Evolutionary conservation across 805 yeast genomes (phyloP), one percentile per base, ranked within the genome.

Genomic region (Isabelozyma gotoi): DNA sequence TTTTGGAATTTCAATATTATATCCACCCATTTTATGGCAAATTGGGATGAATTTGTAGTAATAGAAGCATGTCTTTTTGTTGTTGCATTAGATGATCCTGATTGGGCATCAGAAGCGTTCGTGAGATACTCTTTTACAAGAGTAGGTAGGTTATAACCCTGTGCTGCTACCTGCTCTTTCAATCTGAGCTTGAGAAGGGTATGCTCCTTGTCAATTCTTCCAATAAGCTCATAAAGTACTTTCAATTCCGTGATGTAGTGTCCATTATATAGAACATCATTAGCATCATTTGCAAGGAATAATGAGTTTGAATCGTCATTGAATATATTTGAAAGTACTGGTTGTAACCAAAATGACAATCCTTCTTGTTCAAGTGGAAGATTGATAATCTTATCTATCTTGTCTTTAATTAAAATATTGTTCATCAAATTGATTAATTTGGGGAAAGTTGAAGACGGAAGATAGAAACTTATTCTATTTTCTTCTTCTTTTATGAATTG

Each of bases 21-120:
- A 36, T 78, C 78, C 7, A 87, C 76, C 92, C 95, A 90, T 41
- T 72, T 70, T 2, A 79, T 71, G 0, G 96, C 94, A 51, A 76
- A 77, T 40, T 70, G 65, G 7, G 82, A 62, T 45, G 75, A 64
- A 41, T 46, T 56, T 15, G 57, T 44, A 4, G 27, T 21, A 7
- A 20, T 14, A 33, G 52, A 42, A 43, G 48, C 40, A 41, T 50
- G 50, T 38, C 53, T 52, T 40, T 43, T 10, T 36, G 37, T 21
- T 24, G 35, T 20, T 15, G 43, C 43, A 1, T 16, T 10, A 8
- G 32, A n/a, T 6, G 31, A 12, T 36, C 8, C 7, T 14, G 37
- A 12, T 31, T 32, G 38, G 17, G 45, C 49, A 1, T 50, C 43
- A 6, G 44, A 19, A 12, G 42, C 33, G 7, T 33, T 34, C 2